Conservation (phyloP, 345 rosid species). For the Murraya koenigii region DNA sequence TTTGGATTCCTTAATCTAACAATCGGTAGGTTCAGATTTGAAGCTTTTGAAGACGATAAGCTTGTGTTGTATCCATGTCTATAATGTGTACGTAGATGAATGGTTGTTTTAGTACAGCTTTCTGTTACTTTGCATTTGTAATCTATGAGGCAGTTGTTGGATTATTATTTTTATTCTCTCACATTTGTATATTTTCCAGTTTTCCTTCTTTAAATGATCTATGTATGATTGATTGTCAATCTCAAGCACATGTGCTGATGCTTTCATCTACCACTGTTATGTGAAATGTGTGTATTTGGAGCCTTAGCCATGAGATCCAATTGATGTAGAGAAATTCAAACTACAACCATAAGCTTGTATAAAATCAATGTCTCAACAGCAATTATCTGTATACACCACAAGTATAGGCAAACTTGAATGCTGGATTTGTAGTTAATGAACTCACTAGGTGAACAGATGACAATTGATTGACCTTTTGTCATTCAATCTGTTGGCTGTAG, state of each 20-base stretch:
- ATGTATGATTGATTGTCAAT: not conserved
- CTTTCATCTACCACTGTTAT: not conserved
- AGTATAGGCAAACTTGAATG: not conserved
- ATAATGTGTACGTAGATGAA: slow-evolving; percentile 8
- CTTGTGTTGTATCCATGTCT: not conserved
- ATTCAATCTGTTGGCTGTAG: not conserved
- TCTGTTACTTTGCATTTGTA: not conserved
- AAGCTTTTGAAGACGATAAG: slow-evolving; percentile 3
- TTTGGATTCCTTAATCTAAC: not conserved
- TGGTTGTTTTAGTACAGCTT: slow-evolving; percentile 6
- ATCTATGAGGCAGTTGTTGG: not conserved
- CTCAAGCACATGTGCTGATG: not conserved
- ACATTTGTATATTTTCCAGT: not conserved
- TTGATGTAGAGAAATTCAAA: not conserved
- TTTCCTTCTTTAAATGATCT: not conserved
- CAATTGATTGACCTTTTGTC: not conserved
- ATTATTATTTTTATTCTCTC: not conserved
- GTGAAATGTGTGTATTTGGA: not conserved
- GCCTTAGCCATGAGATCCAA: not conserved
- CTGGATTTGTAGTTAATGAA: too few relatives aligned
- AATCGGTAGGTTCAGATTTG: not conserved
- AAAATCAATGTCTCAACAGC: not conserved
- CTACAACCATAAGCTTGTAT: not conserved
- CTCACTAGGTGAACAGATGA: not conserved
- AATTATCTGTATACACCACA: not conserved